A percentile compares a stretch with the other conserved stretches of the same genome.
These are phyloP conservation scores for Solanum bulbocastanum DNA, from an alignment of 257 asterid species.

Conservation along the genomic window DNA sequence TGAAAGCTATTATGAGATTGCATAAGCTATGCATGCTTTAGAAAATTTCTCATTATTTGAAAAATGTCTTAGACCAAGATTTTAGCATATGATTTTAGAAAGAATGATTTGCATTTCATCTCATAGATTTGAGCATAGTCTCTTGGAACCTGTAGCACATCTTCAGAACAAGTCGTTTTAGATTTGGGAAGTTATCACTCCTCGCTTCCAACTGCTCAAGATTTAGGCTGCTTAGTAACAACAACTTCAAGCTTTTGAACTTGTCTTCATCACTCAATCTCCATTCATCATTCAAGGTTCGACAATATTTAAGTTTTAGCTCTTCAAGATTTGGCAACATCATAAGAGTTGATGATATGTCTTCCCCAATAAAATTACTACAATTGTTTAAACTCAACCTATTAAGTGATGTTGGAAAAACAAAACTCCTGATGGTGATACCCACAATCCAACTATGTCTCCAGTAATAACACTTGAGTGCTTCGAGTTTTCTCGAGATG, in stretches of 20 bases:
- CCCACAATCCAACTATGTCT: neutral
- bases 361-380: neutral
- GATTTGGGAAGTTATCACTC: neutral
- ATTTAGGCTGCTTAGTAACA: rapidly evolving
- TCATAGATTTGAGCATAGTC: too few relatives aligned
- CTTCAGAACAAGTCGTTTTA: neutral
- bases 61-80: too few relatives aligned
- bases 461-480: neutral
- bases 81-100: too few relatives aligned
- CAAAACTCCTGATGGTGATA: neutral
- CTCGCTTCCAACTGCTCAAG: neutral
- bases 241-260: neutral
- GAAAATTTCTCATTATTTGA: too few relatives aligned
- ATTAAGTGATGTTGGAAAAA: too few relatives aligned
- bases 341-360: neutral
- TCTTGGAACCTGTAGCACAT: too few relatives aligned
- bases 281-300: neutral
- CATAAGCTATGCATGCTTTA: too few relatives aligned
- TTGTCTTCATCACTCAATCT: neutral
- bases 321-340: neutral
- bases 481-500: neutral
- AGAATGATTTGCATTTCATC: too few relatives aligned
- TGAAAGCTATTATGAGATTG: too few relatives aligned
- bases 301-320: neutral
- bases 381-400: too few relatives aligned